Percentiles rank a stretch among this genome's conserved stretches.
Evolutionary conservation across 2,329 filamentous ascomycete genomes (phyloP).

Genomic region (Alternaria alternata): DNA sequence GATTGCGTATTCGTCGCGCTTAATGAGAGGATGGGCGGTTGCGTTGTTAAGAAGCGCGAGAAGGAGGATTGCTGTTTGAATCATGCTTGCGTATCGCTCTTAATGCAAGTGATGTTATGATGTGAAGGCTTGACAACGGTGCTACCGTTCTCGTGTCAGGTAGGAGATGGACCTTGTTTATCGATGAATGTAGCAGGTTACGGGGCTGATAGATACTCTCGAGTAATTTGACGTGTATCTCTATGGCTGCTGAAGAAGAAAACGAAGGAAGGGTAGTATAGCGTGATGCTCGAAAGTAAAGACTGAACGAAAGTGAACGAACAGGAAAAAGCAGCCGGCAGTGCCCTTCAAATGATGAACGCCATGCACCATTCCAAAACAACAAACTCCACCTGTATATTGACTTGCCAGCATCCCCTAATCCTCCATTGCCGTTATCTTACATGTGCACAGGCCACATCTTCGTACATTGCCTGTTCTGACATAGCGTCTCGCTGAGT

Average conservation of each 20-base stretch:
- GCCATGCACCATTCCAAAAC: not conserved
- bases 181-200: not conserved
- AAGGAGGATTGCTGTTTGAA: not conserved
- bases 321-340: not conserved
- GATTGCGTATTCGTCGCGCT: conserved; percentile 26
- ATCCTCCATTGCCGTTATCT: conserved; percentile 1
- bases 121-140: no score
- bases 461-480: conserved; percentile 27
- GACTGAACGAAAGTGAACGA: not conserved
- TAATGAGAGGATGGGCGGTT: conserved; percentile 13
- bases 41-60: not conserved
- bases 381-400: not conserved
- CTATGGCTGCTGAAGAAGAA: not conserved
- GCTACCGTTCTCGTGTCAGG: not conserved
- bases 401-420: not conserved
- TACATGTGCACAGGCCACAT: not conserved
- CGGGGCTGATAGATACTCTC: not conserved
- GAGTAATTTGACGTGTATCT: not conserved
- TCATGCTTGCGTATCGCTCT: not conserved
- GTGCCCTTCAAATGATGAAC: not conserved
- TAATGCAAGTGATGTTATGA: not conserved
- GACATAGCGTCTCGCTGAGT: conserved; percentile 13
- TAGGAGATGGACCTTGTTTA: not conserved
- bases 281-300: not conserved
- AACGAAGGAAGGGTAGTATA: not conserved